phyloP scores from a whole-genome alignment of 78 protist species.

The Dictyostelium purpureum region DNA sequence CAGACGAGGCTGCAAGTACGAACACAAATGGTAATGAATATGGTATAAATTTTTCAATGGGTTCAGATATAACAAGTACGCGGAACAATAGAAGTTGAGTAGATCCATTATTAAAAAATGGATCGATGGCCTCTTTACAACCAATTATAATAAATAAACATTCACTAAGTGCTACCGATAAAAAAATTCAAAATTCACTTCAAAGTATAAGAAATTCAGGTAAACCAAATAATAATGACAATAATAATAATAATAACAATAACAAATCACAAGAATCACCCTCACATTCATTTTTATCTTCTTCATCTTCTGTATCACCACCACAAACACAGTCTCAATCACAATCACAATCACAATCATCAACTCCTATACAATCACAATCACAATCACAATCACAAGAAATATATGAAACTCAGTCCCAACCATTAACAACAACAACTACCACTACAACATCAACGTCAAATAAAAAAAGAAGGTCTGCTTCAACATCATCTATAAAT shows the following conservation, averaged over 20 bases:
- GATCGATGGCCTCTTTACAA: conserved; percentile 32
- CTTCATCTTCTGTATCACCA: no score
- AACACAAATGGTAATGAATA: no score
- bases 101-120: conserved; percentile 12
- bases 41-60: conserved; percentile 1
- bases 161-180: neutral
- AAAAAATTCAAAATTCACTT: conserved; percentile 30
- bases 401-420: neutral
- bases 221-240: neutral
- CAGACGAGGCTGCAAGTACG: neutral
- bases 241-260: neutral
- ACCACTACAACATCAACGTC: neutral
- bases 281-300: no score
- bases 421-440: neutral
- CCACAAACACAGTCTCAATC: neutral
- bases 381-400: neutral
- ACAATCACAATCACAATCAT: neutral
- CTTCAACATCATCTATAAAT: neutral
- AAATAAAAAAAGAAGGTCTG: neutral
- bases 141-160: neutral
- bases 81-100: neutral
- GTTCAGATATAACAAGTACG: neutral
- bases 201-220: conserved; percentile 11
- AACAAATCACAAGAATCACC: neutral
- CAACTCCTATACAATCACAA: neutral